A percentile compares a stretch with the other conserved stretches of the same genome.
phyloP scores from a whole-genome alignment of 768 basidiomycete genomes.

The Cystobasidium tubakii region DNA sequence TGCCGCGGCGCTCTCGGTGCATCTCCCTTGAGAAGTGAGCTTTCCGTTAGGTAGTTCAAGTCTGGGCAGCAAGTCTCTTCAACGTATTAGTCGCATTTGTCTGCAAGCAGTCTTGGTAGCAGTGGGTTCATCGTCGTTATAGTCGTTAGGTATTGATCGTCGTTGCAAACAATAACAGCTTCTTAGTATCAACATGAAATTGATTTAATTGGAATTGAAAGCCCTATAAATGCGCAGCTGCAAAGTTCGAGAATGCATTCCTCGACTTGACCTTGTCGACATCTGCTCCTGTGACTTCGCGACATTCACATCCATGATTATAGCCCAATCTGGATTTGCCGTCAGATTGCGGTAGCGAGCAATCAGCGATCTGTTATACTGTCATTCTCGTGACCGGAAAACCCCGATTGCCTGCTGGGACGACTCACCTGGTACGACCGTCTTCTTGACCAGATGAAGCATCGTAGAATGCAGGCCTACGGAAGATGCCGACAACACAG shows the following conservation, averaged over 20 bases:
- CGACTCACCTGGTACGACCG: neutral
- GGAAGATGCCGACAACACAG: slow-evolving; percentile 31
- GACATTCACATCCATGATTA: slow-evolving; percentile 49
- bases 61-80: neutral
- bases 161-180: neutral
- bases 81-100: neutral
- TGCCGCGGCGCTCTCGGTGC: neutral
- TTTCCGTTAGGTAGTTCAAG: neutral
- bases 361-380: neutral
- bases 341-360: neutral
- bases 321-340: neutral
- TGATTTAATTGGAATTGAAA: neutral
- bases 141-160: neutral
- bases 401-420: neutral
- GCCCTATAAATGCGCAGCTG: slow-evolving; percentile 1
- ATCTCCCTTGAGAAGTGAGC: slow-evolving; percentile 8
- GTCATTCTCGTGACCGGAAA: neutral
- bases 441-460: slow-evolving; percentile 51
- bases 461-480: slow-evolving; percentile 47
- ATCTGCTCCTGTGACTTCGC: slow-evolving; percentile 60
- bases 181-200: neutral
- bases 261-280: slow-evolving; percentile 71
- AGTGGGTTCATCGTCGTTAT: neutral
- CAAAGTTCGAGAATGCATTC: slow-evolving; percentile 46
- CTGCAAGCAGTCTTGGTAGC: neutral